Evolutionary conservation across 2,329 filamentous ascomycete genomes (phyloP).

Genomic region (Diaporthe sp.): DNA sequence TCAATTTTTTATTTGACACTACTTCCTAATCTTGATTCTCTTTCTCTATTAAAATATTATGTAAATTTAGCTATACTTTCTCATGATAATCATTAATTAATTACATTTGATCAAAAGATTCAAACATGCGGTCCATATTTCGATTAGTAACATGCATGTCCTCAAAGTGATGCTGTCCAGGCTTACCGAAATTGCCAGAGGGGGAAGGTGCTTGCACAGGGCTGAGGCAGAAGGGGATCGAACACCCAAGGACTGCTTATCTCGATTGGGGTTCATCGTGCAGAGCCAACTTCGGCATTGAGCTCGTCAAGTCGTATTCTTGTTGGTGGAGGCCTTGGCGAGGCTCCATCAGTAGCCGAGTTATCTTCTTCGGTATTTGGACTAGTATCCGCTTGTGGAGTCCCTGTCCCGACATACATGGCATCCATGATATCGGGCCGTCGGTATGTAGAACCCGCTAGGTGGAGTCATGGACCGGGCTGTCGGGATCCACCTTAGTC

Average conservation of each 20-base stretch:
- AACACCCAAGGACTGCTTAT: background rate
- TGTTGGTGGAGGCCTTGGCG: background rate
- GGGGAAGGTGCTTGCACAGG: background rate
- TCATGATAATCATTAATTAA: too few species aligned
- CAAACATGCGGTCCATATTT: too few species aligned
- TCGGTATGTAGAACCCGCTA: background rate
- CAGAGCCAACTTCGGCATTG: background rate
- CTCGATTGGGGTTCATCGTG: background rate
- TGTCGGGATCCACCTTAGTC: background rate
- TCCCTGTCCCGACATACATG: background rate
- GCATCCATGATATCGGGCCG: background rate
- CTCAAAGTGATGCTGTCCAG: background rate
- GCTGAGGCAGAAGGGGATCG: background rate
- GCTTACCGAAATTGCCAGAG: background rate
- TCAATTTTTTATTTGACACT: too few species aligned
- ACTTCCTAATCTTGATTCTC: too few species aligned
- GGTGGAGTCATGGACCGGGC: background rate
- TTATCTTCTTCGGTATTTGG: slow-evolving; percentile 1
- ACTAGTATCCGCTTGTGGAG: background rate
- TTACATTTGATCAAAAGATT: too few species aligned
- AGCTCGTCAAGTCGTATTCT: background rate
- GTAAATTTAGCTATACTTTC: too few species aligned
- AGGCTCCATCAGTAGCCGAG: slow-evolving; percentile 6
- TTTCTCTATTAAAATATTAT: too few species aligned
- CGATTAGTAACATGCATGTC: background rate